A percentile compares a stretch with the other conserved stretches of the same genome.
These are phyloP conservation scores for Penicillium malachiteum DNA, from an alignment of 495 filamentous ascomycete genomes.

Conservation along the genomic window DNA sequence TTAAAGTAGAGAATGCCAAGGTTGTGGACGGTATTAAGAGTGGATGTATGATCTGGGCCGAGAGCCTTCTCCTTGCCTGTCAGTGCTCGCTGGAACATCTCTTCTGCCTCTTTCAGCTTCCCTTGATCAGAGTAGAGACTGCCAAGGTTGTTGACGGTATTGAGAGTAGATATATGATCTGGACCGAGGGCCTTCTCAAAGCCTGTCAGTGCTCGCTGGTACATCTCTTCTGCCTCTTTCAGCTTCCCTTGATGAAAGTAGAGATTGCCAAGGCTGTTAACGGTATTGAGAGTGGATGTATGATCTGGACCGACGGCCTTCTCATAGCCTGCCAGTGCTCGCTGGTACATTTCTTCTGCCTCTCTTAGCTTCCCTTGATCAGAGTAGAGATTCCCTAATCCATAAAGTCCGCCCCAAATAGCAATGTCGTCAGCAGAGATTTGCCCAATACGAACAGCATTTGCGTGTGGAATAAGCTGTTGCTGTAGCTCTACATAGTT, in stretches of 20 bases:
- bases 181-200: constrained; percentile 13
- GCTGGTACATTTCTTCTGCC: constrained; percentile 11
- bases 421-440: constrained; percentile 6
- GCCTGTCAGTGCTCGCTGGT: constrained; percentile 7
- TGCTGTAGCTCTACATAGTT: constrained; percentile 30
- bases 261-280: constrained; percentile 8
- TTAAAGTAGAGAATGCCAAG: constrained; percentile 29
- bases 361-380: constrained; percentile 9
- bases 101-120: constrained; percentile 32
- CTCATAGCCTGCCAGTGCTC: constrained; percentile 10
- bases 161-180: constrained; percentile 32
- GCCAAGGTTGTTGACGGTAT: constrained; percentile 26
- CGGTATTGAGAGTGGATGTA: constrained; percentile 1
- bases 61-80: constrained; percentile 28
- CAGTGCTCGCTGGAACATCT: constrained; percentile 36
- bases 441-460: constrained; percentile 12
- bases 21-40: constrained; percentile 31
- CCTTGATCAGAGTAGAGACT: constrained; percentile 23
- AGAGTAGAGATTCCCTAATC: constrained; percentile 11
- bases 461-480: constrained; percentile 40
- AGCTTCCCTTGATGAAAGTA: constrained; percentile 9
- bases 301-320: constrained; percentile 9
- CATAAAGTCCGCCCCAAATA: constrained; percentile 14
- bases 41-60: constrained; percentile 33
- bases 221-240: constrained; percentile 8